Percentiles rank a stretch among this genome's conserved stretches.
Evolutionary conservation across 2,329 filamentous ascomycete genomes (phyloP).

Genomic region (Leptographium procerum): DNA sequence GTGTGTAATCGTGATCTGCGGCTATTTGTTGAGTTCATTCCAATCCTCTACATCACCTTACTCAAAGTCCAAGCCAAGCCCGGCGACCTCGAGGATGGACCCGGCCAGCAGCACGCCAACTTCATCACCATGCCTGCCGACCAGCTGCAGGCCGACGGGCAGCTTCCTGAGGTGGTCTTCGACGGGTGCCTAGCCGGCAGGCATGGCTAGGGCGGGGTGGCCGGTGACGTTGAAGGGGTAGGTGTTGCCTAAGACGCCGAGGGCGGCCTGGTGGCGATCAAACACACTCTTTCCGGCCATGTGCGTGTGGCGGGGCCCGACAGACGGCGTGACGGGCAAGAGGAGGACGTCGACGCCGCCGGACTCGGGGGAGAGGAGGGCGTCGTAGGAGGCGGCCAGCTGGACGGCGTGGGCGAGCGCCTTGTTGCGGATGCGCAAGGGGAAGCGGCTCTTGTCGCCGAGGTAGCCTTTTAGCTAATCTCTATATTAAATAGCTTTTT

Average conservation of each 20-base stretch:
- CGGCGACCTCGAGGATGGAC: slow-evolving; percentile 20
- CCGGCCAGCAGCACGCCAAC: slow-evolving; percentile 18
- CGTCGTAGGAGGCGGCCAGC: slow-evolving; percentile 35
- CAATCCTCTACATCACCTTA: too few species aligned
- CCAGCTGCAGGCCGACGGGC: slow-evolving; percentile 21
- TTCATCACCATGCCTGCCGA: slow-evolving; percentile 19
- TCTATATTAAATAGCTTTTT: too few species aligned
- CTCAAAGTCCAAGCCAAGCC: slow-evolving; percentile 14
- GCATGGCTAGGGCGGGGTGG: slow-evolving; percentile 36
- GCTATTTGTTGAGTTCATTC: too few species aligned
- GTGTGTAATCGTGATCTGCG: too few species aligned
- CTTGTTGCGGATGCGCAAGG: slow-evolving; percentile 26
- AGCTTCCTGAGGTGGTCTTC: slow-evolving; percentile 13
- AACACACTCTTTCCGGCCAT: slow-evolving; percentile 18
- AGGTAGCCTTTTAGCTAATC: slow-evolving; percentile 12
- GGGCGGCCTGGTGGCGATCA: slow-evolving; percentile 29
- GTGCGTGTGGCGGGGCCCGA: slow-evolving; percentile 29
- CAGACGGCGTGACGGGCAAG: slow-evolving; percentile 33
- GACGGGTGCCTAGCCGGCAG: slow-evolving; percentile 22
- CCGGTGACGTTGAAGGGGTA: slow-evolving; percentile 38
- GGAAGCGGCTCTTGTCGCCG: slow-evolving; percentile 15
- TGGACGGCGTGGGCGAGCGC: slow-evolving; percentile 33
- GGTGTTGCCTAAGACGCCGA: slow-evolving; percentile 33
- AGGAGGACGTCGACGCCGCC: slow-evolving; percentile 39
- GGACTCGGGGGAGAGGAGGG: slow-evolving; percentile 23